A percentile compares a stretch with the other conserved stretches of the same genome.
phyloP scores from a whole-genome alignment of 2,329 filamentous ascomycete species.

The Pestalotiopsis fici region DNA sequence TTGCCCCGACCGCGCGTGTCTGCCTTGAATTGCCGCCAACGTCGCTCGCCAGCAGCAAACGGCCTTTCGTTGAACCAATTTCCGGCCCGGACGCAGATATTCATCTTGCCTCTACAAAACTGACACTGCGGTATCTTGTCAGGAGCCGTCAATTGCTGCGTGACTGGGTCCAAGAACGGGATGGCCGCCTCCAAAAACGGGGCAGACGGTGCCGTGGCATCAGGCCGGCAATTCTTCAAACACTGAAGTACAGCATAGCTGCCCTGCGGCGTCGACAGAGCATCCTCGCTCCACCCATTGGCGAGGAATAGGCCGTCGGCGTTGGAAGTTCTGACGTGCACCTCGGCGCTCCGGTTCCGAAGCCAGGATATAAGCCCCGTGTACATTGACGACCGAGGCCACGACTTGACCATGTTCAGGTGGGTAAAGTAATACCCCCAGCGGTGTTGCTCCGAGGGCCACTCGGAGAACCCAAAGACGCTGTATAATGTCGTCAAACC shows the following conservation, averaged over 20 bases:
- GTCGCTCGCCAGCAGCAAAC: not conserved
- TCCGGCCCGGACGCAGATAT: not conserved
- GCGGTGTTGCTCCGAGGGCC: conserved; percentile 26
- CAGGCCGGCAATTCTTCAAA: not conserved
- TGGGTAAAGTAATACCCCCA: conserved; percentile 35
- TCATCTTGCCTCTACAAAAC: not conserved
- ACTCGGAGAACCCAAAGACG: conserved; percentile 31
- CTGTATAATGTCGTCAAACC: conserved; percentile 31
- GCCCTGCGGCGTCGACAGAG: not conserved
- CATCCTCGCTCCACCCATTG: not conserved
- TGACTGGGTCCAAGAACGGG: not conserved
- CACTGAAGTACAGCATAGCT: not conserved
- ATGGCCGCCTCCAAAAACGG: not conserved
- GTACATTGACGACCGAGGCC: conserved; percentile 26
- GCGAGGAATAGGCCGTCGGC: not conserved
- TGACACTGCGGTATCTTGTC: not conserved
- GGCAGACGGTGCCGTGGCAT: not conserved
- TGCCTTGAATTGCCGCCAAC: not conserved
- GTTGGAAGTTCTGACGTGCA: not conserved
- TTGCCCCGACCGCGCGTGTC: not conserved
- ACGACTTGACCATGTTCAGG: conserved; percentile 24
- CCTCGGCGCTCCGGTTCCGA: not conserved
- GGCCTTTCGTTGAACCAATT: not conserved
- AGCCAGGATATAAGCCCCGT: conserved; percentile 18
- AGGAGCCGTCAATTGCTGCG: not conserved